These are phyloP conservation scores for Naganishia sp. DNA, from an alignment of 1,284 basidiomycete species.

Conservation along the genomic window DNA sequence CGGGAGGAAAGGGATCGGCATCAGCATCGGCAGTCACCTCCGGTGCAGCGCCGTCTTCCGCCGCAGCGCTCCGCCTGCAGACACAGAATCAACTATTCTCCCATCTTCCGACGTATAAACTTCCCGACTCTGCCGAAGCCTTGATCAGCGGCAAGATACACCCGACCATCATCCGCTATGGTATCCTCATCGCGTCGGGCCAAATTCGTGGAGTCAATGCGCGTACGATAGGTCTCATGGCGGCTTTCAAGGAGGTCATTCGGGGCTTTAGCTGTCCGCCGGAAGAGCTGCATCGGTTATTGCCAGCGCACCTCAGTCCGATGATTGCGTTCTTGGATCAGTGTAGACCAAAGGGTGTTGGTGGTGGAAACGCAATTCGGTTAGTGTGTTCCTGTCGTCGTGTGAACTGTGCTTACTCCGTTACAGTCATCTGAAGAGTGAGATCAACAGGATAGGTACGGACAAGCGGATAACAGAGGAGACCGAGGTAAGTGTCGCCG, in stretches of 20 bases:
- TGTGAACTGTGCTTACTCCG: slow-evolving; percentile 70
- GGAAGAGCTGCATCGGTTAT: slow-evolving; percentile 51
- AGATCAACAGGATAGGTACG: slow-evolving; percentile 88
- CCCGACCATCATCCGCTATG: slow-evolving; percentile 50
- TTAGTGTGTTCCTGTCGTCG: slow-evolving; percentile 27
- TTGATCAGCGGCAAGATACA: slow-evolving; percentile 43
- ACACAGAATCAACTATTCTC: slow-evolving; percentile 53
- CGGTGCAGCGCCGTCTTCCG: slow-evolving; percentile 33
- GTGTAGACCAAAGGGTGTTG: slow-evolving; percentile 53
- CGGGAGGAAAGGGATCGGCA: not conserved
- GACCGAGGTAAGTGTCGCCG: slow-evolving; percentile 69
- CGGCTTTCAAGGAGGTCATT: slow-evolving; percentile 56
- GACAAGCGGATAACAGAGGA: slow-evolving; percentile 71
- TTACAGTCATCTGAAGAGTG: slow-evolving; percentile 90
- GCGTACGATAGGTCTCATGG: slow-evolving; percentile 55
- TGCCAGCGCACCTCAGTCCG: slow-evolving; percentile 50
- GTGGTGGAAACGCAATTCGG: slow-evolving; percentile 54
- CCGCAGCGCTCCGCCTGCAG: slow-evolving; percentile 35
- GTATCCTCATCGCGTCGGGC: slow-evolving; percentile 46
- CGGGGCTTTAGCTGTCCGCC: slow-evolving; percentile 50
- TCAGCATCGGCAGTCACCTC: slow-evolving; percentile 17
- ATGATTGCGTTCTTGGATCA: slow-evolving; percentile 55
- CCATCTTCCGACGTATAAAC: slow-evolving; percentile 69
- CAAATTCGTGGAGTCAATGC: slow-evolving; percentile 54
- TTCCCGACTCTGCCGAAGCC: slow-evolving; percentile 36